Evolutionary conservation across 495 filamentous ascomycete genomes (phyloP), one percentile per base, ranked within the genome.

Genomic region (Rusavskia elegans): DNA sequence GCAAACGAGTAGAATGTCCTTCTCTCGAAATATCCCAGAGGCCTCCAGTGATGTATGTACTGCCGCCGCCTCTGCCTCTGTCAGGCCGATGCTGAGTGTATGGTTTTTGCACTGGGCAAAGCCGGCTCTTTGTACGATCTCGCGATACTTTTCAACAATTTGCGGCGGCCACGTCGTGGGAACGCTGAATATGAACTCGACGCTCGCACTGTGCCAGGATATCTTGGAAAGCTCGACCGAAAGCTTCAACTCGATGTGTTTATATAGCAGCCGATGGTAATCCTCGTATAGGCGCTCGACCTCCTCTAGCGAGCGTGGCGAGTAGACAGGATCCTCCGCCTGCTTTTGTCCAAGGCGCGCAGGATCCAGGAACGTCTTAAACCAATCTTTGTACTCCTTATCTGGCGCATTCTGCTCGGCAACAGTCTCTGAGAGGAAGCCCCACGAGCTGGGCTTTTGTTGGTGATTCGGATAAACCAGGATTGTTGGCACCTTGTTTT

Each of bases 401-500:
- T 66, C 58, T n/a, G 64, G 53, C 4, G 48, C 45, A 17, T 49
- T 63, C 27, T 62, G 59, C 53, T 67, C 64, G 5, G 48, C 36
- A 20, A 48, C 17, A 7, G 30, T 50, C 57, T 63, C 59, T 4
- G 65, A 64, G 1, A 60, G 50, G 51, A 71, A 70, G 4, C 69
- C 69, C 69, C 69, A 71, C 23, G 63, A 64, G 21, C 61, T 65
- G 6, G 62, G 59, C 29, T 48, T 25, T 16, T 20, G 2, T 10
- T 41, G 42, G 30, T 60, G 56, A 13, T 58, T 55, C 16, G 65
- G 66, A 50, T 71, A 71, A 5, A 68, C 62, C 3, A 71, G 53
- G 11, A 68, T 54, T 5, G 68, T 71, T 7, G 68, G 68, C 13
- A 71, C 68, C 59, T 71, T 71, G 53, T 71, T 68, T 46, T 68